Conservation (phyloP, 2,329 filamentous ascomycete species). For the Pezizomycotina sp. region DNA sequence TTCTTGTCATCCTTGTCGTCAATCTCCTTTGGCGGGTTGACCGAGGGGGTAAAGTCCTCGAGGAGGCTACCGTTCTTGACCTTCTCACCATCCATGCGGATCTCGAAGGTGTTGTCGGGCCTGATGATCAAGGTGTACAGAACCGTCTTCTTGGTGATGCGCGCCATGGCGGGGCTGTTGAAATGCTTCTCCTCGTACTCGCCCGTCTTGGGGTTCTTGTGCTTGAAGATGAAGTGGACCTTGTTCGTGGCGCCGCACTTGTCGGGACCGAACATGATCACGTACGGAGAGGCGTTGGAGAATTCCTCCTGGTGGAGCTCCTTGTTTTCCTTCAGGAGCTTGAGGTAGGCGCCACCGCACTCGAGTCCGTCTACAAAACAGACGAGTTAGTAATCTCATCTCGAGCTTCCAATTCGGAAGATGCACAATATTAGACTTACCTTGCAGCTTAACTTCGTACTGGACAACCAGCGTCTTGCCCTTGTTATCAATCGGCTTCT, state of each 20-base stretch:
- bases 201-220: slow-evolving; percentile 99
- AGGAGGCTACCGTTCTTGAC: slow-evolving; percentile 80
- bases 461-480: slow-evolving; percentile 92
- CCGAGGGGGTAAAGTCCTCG: slow-evolving; percentile 80
- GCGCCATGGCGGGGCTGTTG: slow-evolving; percentile 62
- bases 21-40: slow-evolving; percentile 91
- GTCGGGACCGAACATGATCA: slow-evolving; percentile 99
- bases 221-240: slow-evolving; percentile 96
- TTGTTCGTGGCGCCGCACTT: slow-evolving; percentile 99
- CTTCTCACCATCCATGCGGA: slow-evolving; percentile 78
- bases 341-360: slow-evolving; percentile 97
- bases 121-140: slow-evolving; percentile 95
- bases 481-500: slow-evolving; percentile 92
- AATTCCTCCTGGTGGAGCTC: slow-evolving; percentile 95
- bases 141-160: slow-evolving; percentile 78
- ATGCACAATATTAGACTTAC: slow-evolving; percentile 49
- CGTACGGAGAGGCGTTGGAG: slow-evolving; percentile 89
- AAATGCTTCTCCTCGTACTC: slow-evolving; percentile 99
- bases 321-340: slow-evolving; percentile 96
- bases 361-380: slow-evolving; percentile 62
- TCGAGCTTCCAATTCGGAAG: neutral
- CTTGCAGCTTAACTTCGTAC: slow-evolving; percentile 98
- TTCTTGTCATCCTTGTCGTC: slow-evolving; percentile 87
- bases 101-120: slow-evolving; percentile 86
- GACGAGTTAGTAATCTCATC: slow-evolving; percentile 26